Evolutionary conservation across 148 eudicot species (phyloP), one percentile per base, ranked within the genome.

Genomic region (Dianthus caryophyllus): DNA sequence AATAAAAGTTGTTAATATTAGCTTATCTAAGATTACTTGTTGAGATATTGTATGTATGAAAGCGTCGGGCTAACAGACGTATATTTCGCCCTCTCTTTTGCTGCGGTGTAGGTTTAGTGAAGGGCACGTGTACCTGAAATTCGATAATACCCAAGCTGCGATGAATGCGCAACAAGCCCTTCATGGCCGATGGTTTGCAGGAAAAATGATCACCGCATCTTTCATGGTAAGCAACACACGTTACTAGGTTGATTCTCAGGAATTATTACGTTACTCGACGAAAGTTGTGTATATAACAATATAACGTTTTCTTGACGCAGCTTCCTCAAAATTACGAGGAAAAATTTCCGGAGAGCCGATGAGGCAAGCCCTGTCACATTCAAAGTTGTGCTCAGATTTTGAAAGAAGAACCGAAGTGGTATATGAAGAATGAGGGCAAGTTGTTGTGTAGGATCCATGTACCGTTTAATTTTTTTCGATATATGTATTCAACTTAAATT

Each of bases 151-250:
- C 48, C 72, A 80, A 75, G 67, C 90, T 67, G 91, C 97, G 61
- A 73, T 81, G 41, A 67, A 73, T 43, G 96, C 92, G 24, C 97
- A 91, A 65, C 85, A 80, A 27, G 88, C 89, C 17, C 87, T 91
- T n/a, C 89, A 91, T 70, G 92, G 96, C 49, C 78, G 97, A 77
- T 91, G 95, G 91, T 91, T 88, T 83, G 96, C 97, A 49, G 97
- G 96, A 44, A 91, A 88, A 87, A 84, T 88, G 96, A 88, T 91
- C 67, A 84, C 87, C 25, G 96, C 97, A 11, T 81, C 84, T 51
- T 91, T 78, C 75, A 78, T 91, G 90, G 97, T 91, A 71, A 71
- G 48, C 69, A 26, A 13, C 27, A 0, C 51, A 21, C 57, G 25
- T 22, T 14, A 6, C 22, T 30, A 59, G 26, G n/a, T 18, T 44